These are phyloP conservation scores for Thraustochytrium sp. DNA, from an alignment of 352 stramenopile species.

Conservation along the genomic window DNA sequence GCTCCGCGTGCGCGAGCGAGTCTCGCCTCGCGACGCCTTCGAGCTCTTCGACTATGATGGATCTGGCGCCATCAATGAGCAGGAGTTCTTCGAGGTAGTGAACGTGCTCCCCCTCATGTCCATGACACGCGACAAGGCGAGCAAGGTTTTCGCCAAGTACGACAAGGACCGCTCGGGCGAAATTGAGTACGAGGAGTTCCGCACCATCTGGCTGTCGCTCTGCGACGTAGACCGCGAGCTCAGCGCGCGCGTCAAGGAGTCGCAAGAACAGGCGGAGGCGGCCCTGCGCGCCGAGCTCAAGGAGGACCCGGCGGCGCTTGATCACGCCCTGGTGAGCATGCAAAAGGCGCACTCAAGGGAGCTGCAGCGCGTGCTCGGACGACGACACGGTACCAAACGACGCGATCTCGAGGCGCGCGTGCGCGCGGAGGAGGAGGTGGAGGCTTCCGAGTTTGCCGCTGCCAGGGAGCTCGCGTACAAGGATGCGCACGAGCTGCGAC, in stretches of 20 bases:
- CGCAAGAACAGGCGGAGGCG: background rate
- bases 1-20: background rate
- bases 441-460: background rate
- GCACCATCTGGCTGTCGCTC: conserved; percentile 14
- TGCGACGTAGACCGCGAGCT: conserved; percentile 13
- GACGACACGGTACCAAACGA: background rate
- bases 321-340: background rate
- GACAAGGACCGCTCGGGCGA: conserved; percentile 14
- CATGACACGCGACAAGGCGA: background rate
- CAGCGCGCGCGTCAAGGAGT: background rate
- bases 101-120: background rate
- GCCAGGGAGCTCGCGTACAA: background rate
- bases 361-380: background rate
- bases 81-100: conserved; percentile 37
- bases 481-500: background rate
- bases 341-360: background rate
- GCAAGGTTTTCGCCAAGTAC: background rate
- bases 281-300: background rate
- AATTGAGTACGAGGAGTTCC: conserved; percentile 40
- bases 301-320: background rate
- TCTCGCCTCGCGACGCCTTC: background rate
- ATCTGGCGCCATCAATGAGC: conserved; percentile 26
- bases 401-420: background rate
- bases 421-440: background rate
- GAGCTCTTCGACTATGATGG: conserved; percentile 42